phyloP scores from a whole-genome alignment of 1,139 yeast genomes.

The Groenewaldozyma auringiensis region DNA sequence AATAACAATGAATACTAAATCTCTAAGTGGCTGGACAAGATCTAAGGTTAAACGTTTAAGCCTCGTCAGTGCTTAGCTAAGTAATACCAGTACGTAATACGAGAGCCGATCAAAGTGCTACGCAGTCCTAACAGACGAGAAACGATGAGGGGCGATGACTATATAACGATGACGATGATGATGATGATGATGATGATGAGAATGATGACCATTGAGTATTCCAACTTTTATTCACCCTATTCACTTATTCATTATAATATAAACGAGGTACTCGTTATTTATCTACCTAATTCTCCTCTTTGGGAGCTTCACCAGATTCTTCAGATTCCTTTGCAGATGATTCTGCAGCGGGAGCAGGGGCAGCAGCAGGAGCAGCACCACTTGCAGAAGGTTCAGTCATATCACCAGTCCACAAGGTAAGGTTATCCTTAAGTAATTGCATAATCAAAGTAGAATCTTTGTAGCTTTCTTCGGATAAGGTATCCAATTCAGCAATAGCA shows the following conservation, averaged over 20 bases:
- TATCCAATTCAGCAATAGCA: slow-evolving; percentile 97
- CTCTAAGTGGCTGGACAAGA: background rate
- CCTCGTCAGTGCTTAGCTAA: too few species aligned
- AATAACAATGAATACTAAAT: too few species aligned
- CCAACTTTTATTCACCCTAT: slow-evolving; percentile 2
- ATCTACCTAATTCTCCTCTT: slow-evolving; percentile 5
- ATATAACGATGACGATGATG: too few species aligned
- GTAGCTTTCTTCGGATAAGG: slow-evolving; percentile 95
- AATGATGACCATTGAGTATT: too few species aligned
- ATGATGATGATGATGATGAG: too few species aligned
- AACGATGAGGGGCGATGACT: too few species aligned
- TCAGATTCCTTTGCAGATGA: slow-evolving; percentile 41
- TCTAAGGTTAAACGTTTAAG: too few species aligned
- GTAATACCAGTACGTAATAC: too few species aligned
- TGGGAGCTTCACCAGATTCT: slow-evolving; percentile 26
- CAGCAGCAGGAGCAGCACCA: slow-evolving; percentile 20
- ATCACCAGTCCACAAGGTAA: slow-evolving; percentile 96
- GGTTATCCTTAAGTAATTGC: slow-evolving; percentile 97
- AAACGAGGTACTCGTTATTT: background rate
- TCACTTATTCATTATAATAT: background rate
- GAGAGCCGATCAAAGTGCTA: too few species aligned
- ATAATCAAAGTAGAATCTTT: slow-evolving; percentile 96
- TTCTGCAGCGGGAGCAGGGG: slow-evolving; percentile 10
- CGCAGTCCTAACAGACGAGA: too few species aligned
- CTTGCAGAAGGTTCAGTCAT: slow-evolving; percentile 80